These are phyloP conservation scores for Sugiyamaella lignohabitans DNA, from an alignment of 805 yeast genomes.

Conservation along the genomic window DNA sequence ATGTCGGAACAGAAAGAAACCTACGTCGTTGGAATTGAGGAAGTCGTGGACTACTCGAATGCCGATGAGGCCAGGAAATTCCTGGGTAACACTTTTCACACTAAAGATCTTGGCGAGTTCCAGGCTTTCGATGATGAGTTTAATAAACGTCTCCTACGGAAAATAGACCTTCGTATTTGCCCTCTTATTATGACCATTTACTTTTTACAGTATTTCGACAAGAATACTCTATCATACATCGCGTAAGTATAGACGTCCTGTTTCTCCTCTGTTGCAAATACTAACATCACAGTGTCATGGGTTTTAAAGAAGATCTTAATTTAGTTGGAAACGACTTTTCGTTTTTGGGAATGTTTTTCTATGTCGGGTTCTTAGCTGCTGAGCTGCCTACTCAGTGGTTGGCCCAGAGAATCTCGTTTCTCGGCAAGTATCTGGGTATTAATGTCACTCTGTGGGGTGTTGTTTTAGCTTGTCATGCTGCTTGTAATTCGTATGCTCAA, in stretches of 20 bases:
- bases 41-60: not conserved
- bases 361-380: conserved; percentile 39
- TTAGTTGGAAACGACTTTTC: conserved; percentile 36
- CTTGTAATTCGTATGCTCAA: conserved; percentile 40
- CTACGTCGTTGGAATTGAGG: not conserved
- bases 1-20: not conserved
- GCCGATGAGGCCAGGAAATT: conserved; percentile 2
- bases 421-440: conserved; percentile 11
- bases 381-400: conserved; percentile 37
- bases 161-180: conserved; percentile 19
- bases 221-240: conserved; percentile 44
- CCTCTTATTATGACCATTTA: conserved; percentile 14
- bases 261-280: no score
- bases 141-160: conserved; percentile 9
- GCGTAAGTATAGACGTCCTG: no score
- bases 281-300: no score
- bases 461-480: conserved; percentile 13
- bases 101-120: not conserved
- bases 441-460: conserved; percentile 16
- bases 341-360: conserved; percentile 34
- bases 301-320: conserved; percentile 36
- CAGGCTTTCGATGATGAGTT: not conserved
- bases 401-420: not conserved
- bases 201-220: conserved; percentile 34
- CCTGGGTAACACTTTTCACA: not conserved